A percentile compares a stretch with the other conserved stretches of the same genome.
phyloP scores from a whole-genome alignment of 495 filamentous ascomycete genomes.

The Neurospora tetrasperma region DNA sequence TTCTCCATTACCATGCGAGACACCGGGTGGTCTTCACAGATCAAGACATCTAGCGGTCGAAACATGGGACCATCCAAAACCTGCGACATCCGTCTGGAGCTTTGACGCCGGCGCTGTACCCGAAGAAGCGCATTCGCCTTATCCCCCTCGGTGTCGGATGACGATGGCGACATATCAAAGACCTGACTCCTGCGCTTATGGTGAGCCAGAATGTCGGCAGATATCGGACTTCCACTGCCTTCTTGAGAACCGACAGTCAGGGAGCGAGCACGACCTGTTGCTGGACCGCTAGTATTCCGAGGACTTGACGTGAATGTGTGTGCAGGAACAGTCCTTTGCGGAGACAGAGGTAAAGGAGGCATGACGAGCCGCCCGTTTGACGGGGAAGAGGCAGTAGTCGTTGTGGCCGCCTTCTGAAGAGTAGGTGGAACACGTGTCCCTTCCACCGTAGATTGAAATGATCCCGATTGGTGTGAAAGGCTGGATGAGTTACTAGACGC shows the following conservation, averaged over 20 bases:
- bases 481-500: slow-evolving; percentile 83
- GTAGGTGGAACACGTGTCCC: slow-evolving; percentile 48
- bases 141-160: slow-evolving; percentile 92
- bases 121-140: slow-evolving; percentile 85
- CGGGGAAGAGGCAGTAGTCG: slow-evolving; percentile 62
- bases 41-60: slow-evolving; percentile 83
- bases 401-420: slow-evolving; percentile 47
- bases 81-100: slow-evolving; percentile 82
- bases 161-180: slow-evolving; percentile 93
- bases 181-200: slow-evolving; percentile 87
- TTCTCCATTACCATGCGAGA: slow-evolving; percentile 96
- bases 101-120: slow-evolving; percentile 84
- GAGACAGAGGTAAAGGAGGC: slow-evolving; percentile 37
- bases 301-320: slow-evolving; percentile 30
- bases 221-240: slow-evolving; percentile 62
- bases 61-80: slow-evolving; percentile 76
- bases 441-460: slow-evolving; percentile 71
- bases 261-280: slow-evolving; percentile 59
- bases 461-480: slow-evolving; percentile 66
- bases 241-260: slow-evolving; percentile 94
- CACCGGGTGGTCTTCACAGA: slow-evolving; percentile 98
- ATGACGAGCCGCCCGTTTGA: slow-evolving; percentile 55
- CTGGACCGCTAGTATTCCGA: slow-evolving; percentile 34
- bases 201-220: slow-evolving; percentile 60
- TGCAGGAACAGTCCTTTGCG: slow-evolving; percentile 29